Conservation (phyloP, 83 land plant genomes). For the Larix sibirica region DNA sequence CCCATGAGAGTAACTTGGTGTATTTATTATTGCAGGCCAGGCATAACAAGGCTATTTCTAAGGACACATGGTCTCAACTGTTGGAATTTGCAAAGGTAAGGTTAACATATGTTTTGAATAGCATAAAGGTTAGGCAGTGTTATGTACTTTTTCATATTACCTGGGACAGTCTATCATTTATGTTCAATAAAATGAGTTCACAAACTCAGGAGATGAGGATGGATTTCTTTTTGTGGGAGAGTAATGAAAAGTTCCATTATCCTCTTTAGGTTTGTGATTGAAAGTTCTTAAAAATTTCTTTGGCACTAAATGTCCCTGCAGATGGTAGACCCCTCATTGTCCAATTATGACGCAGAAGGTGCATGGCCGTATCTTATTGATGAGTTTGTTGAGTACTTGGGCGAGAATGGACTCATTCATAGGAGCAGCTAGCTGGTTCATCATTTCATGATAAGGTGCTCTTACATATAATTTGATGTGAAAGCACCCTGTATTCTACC, state of each 20-base stretch:
- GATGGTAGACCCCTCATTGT: constrained; percentile 74
- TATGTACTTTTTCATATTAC: not conserved
- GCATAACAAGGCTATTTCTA: constrained; percentile 96
- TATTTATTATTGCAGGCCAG: constrained; percentile 49
- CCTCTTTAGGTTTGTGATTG: not conserved
- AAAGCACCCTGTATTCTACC: constrained; percentile 3
- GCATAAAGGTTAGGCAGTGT: not conserved
- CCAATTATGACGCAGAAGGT: constrained; percentile 95
- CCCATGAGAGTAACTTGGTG: not conserved
- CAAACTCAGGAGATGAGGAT: not conserved
- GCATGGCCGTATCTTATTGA: constrained; percentile 98
- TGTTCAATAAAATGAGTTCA: not conserved
- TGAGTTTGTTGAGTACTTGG: constrained; percentile 92
- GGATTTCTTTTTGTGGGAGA: not conserved
- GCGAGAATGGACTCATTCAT: constrained; percentile 67
- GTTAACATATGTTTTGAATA: not conserved
- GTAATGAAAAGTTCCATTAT: not conserved
- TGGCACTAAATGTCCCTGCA: constrained; percentile 25
- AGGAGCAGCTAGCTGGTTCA: constrained; percentile 4
- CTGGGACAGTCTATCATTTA: not conserved
- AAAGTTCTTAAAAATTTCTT: not conserved
- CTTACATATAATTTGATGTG: not conserved
- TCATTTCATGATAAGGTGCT: not conserved
- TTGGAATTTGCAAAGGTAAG: constrained; percentile 93
- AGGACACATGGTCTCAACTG: constrained; percentile 97